phyloP scores from a whole-genome alignment of 2,329 filamentous ascomycete species.

The Verticillium klebahnii region DNA sequence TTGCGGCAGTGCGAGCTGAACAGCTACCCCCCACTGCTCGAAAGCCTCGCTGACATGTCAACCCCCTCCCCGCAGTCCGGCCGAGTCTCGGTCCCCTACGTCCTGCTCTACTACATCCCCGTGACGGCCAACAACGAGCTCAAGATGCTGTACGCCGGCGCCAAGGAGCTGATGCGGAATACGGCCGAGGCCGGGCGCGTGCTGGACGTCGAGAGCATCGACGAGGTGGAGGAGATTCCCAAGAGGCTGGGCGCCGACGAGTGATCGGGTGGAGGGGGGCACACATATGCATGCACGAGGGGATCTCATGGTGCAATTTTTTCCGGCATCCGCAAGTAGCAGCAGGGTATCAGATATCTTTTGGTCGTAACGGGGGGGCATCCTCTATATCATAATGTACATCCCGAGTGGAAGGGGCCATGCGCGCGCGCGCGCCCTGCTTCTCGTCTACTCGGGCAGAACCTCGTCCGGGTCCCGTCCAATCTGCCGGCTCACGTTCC shows the following conservation, averaged over 20 bases:
- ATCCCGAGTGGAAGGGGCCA: not conserved
- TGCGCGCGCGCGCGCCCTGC: not conserved
- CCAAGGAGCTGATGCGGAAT: conserved; percentile 92
- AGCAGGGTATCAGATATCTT: conserved; percentile 9
- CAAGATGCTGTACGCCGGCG: conserved; percentile 92
- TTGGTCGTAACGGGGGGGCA: not conserved
- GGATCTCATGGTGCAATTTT: not conserved
- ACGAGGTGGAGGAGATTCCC: conserved; percentile 81
- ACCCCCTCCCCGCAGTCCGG: conserved; percentile 61
- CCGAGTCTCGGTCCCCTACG: conserved; percentile 83
- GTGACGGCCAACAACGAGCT: conserved; percentile 82
- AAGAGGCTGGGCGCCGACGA: conserved; percentile 41
- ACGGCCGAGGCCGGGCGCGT: conserved; percentile 86
- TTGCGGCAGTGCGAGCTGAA: not conserved
- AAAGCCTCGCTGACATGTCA: no score
- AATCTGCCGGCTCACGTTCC: conserved; percentile 61
- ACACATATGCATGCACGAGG: not conserved
- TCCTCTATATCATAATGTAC: not conserved
- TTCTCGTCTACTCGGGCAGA: conserved; percentile 32
- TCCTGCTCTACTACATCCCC: conserved; percentile 91
- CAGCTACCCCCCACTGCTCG: no score
- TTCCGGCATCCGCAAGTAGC: not conserved
- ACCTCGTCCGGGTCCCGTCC: conserved; percentile 56
- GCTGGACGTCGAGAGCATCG: conserved; percentile 75
- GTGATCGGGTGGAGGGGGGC: not conserved